Base-by-base conservation (phyloP, 2,329 filamentous ascomycete genomes). In the Neonectria magnoliae region DNA sequence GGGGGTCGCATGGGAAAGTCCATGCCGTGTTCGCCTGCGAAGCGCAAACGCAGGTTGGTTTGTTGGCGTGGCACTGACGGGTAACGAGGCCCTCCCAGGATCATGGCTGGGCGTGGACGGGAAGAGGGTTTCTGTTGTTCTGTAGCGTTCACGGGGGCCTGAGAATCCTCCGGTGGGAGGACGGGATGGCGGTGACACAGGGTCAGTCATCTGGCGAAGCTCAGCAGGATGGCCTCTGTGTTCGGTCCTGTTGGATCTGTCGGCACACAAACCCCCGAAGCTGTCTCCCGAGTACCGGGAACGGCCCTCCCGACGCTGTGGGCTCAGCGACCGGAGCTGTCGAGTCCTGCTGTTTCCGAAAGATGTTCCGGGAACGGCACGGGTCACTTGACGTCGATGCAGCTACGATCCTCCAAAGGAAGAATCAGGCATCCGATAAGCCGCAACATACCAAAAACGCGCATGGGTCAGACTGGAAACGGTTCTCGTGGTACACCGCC, bases 31-130 rank as follows among this genome's bases (percentile, higher is more conserved):
- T 67, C 31, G 29, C 33, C 38, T 48, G 42, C n/a, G 31, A 33
- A 33, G 31, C 31, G 31, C 31, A 50, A 50, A 50, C 31, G 67
- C 60, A 29, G 27, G 55, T 36, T 54, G 56, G 38, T 36, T 42
- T 18, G 25, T 31, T 44, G 18, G 45, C 67, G 68, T 63, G 65
- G 18, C 38, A 38, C 14, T 62, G 52, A 69, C 63, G 47, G 22
- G n/a, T 42, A 51, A 52, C 27, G 52, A 60, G 55, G 50, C 53
- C 20, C 52, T 18, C 54, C 57, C 36, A 57, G 57, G 57, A 41
- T 38, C 36, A 22, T 47, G 51, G 36, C 27, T 53, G 48, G 29
- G 47, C 25, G 25, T 36, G 3, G 52, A 41, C 18, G 18, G 6
- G 50, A 36, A 27, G 11, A 13, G 10, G 13, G 22, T 9, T 14